These are phyloP conservation scores for Trichoderma atrobrunneum DNA, from an alignment of 2,329 filamentous ascomycete species.

Conservation along the genomic window DNA sequence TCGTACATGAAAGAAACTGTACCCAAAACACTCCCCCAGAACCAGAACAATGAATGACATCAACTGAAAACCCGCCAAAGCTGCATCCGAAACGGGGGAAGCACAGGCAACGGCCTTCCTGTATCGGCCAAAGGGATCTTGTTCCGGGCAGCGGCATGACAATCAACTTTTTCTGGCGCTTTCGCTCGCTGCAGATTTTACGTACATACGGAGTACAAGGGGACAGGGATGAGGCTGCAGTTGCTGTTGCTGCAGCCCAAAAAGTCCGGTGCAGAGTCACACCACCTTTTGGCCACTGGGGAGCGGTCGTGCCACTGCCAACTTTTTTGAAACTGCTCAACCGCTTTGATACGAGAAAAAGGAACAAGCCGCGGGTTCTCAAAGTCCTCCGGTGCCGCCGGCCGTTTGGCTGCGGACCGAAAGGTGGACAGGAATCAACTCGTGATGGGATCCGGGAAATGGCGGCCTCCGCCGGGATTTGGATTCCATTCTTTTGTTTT, in stretches of 20 bases:
- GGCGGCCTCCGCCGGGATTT: constrained; percentile 6
- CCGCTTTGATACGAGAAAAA: background rate
- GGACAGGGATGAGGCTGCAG: background rate
- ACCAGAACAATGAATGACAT: constrained; percentile 8
- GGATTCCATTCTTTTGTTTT: background rate
- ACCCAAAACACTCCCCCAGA: background rate
- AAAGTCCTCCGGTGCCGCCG: background rate
- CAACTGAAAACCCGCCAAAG: background rate
- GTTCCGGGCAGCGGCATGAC: constrained; percentile 5
- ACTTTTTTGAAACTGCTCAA: background rate
- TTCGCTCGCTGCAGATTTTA: background rate
- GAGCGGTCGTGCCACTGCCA: background rate
- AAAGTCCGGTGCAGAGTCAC: background rate
- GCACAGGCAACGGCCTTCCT: background rate
- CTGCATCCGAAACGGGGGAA: background rate
- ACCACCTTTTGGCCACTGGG: constrained; percentile 1
- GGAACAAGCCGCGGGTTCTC: background rate
- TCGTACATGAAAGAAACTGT: background rate
- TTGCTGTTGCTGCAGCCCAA: background rate
- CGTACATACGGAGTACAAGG: background rate
- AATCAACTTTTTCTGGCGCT: background rate
- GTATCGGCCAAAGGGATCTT: constrained; percentile 15
- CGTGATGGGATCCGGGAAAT: background rate
- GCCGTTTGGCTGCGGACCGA: background rate
- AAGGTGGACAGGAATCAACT: background rate